A percentile compares a stretch with the other conserved stretches of the same genome.
Evolutionary conservation across 1,284 basidiomycete genomes (phyloP).

Genomic region (Macrocystidia cucumis): DNA sequence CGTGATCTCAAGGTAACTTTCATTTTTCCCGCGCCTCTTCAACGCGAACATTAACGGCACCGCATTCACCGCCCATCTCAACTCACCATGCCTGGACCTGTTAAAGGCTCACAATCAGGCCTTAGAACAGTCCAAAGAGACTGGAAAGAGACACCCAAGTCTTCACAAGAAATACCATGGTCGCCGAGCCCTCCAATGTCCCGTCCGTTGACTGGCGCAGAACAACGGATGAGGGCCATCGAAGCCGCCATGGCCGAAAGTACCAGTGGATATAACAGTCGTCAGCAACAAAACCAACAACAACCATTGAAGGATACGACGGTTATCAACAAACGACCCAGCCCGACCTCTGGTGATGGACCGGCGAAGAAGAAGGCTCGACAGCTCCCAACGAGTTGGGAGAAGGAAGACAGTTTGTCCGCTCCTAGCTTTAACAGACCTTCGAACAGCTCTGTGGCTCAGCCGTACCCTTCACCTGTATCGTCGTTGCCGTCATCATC

Average conservation of each 20-base stretch:
- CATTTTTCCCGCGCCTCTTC: not conserved
- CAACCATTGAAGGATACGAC: conserved; percentile 20
- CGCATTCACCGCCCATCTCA: not conserved
- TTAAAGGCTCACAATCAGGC: conserved; percentile 28
- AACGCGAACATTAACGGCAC: not conserved
- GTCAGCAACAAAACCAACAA: conserved; percentile 8
- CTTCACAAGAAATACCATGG: conserved; percentile 30
- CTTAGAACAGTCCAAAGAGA: conserved; percentile 37
- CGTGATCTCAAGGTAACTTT: not conserved
- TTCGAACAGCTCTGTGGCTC: conserved; percentile 5
- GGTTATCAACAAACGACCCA: conserved; percentile 37
- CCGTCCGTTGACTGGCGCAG: conserved; percentile 22
- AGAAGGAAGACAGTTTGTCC: conserved; percentile 20
- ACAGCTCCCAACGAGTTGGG: conserved; percentile 44
- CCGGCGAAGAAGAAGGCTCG: conserved; percentile 41
- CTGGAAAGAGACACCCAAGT: conserved; percentile 22
- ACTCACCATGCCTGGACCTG: not conserved
- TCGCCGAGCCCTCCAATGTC: conserved; percentile 22
- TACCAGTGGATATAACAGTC: no score
- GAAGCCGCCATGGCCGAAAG: conserved; percentile 36
- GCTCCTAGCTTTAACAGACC: conserved; percentile 6
- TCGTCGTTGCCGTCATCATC: no score
- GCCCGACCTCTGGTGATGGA: conserved; percentile 21
- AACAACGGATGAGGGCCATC: conserved; percentile 45
- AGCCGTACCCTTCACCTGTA: no score